Evolutionary conservation across 2,329 filamentous ascomycete species (phyloP).

Genomic region (Xylaria sp.): DNA sequence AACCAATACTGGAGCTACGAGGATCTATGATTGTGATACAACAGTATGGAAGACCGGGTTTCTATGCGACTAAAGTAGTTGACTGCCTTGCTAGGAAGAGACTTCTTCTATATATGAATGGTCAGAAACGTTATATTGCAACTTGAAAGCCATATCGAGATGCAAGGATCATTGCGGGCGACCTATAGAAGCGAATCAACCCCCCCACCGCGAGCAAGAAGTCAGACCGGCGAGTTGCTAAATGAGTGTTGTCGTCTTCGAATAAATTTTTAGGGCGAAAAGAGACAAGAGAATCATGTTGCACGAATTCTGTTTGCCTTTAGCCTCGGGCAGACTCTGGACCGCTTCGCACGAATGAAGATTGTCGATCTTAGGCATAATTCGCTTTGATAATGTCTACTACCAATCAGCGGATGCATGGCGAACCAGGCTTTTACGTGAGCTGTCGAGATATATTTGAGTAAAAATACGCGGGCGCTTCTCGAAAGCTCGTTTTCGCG

Average conservation of each 20-base stretch:
- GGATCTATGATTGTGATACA: neutral
- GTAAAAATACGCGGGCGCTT: conserved; percentile 34
- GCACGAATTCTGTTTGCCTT: neutral
- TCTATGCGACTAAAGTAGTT: neutral
- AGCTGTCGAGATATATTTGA: neutral
- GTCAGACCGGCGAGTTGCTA: neutral
- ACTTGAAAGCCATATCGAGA: neutral
- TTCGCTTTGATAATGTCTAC: neutral
- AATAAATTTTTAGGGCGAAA: neutral
- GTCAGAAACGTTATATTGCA: neutral
- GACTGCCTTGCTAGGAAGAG: neutral
- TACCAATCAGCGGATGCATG: conserved; percentile 10
- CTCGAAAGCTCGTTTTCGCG: conserved; percentile 36
- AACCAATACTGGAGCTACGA: neutral
- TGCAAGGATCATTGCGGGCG: neutral
- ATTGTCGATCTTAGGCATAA: conserved; percentile 1
- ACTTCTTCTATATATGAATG: neutral
- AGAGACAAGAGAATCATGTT: neutral
- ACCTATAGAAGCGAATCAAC: neutral
- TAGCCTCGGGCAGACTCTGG: neutral
- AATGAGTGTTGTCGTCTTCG: neutral
- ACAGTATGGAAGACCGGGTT: neutral
- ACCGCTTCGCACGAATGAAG: neutral
- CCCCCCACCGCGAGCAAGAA: neutral
- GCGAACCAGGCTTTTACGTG: neutral